Evolutionary conservation across 2,329 filamentous ascomycete species (phyloP).

Genomic region (Talaromyces amestolkiae): DNA sequence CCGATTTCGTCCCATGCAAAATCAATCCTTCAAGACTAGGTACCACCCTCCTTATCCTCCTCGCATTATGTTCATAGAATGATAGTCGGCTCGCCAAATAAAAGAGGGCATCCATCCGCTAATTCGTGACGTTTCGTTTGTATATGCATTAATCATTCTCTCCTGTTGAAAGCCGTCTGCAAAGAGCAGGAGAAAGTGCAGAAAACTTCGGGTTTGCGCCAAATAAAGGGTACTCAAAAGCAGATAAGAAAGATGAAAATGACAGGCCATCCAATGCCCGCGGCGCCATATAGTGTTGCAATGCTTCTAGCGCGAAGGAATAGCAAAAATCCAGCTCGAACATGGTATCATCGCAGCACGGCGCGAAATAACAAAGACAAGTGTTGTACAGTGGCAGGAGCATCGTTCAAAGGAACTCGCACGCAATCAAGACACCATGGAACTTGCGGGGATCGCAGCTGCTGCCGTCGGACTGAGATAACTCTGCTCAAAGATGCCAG

Average conservation of each 20-base stretch:
- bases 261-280: neutral
- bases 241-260: neutral
- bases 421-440: constrained; percentile 6
- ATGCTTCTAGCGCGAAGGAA: neutral
- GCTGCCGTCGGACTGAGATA: neutral
- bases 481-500: constrained; percentile 30
- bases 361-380: neutral
- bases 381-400: neutral
- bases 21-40: neutral
- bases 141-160: neutral
- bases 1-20: neutral
- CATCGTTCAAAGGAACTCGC: neutral
- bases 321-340: neutral
- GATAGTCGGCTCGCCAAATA: neutral
- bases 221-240: neutral
- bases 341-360: neutral
- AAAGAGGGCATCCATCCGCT: neutral
- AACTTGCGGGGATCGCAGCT: constrained; percentile 13
- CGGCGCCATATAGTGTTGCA: neutral
- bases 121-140: neutral
- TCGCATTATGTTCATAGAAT: constrained; percentile 5
- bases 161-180: neutral
- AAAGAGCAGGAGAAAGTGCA: neutral
- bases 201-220: constrained; percentile 7
- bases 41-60: neutral